Evolutionary conservation across 768 basidiomycete genomes (phyloP).

Genomic region (Collybia nuda): DNA sequence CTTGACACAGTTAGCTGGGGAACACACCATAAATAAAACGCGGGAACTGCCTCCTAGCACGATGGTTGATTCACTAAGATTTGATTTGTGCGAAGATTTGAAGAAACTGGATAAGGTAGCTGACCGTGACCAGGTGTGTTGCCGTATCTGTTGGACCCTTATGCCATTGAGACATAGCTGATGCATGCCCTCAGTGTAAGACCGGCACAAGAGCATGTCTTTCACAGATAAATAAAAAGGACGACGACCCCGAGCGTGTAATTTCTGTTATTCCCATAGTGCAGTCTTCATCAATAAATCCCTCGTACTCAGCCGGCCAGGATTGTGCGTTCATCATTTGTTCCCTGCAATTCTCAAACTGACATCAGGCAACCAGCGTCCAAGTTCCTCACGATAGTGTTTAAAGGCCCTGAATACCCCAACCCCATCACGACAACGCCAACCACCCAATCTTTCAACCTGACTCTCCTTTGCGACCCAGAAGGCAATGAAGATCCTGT

Average conservation of each 20-base stretch:
- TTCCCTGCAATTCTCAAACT: slow-evolving; percentile 8
- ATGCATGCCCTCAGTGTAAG: slow-evolving; percentile 50
- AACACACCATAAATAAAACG: slow-evolving; percentile 48
- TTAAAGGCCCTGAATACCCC: slow-evolving; percentile 66
- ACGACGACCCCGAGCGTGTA: slow-evolving; percentile 54
- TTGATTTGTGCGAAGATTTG: slow-evolving; percentile 70
- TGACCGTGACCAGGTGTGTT: slow-evolving; percentile 67
- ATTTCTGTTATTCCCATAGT: slow-evolving; percentile 78
- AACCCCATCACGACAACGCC: slow-evolving; percentile 39
- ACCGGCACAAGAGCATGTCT: slow-evolving; percentile 73
- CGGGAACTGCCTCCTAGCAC: slow-evolving; percentile 64
- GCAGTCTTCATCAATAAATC: slow-evolving; percentile 31
- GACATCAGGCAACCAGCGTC: slow-evolving; percentile 35
- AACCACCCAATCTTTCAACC: slow-evolving; percentile 55
- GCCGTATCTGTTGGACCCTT: slow-evolving; percentile 1
- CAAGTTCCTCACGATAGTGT: slow-evolving; percentile 52
- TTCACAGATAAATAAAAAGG: slow-evolving; percentile 63
- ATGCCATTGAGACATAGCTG: slow-evolving; percentile 8
- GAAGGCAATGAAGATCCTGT: slow-evolving; percentile 41
- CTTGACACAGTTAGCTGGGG: slow-evolving; percentile 53
- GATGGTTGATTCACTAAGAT: slow-evolving; percentile 56
- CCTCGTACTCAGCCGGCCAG: slow-evolving; percentile 26
- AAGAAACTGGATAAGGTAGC: slow-evolving; percentile 41
- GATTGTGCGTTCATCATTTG: slow-evolving; percentile 33
- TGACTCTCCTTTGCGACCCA: slow-evolving; percentile 60